Evolutionary conservation across 345 rosid species (phyloP), one percentile per base, ranked within the genome.

Genomic region (Citrus maxima): DNA sequence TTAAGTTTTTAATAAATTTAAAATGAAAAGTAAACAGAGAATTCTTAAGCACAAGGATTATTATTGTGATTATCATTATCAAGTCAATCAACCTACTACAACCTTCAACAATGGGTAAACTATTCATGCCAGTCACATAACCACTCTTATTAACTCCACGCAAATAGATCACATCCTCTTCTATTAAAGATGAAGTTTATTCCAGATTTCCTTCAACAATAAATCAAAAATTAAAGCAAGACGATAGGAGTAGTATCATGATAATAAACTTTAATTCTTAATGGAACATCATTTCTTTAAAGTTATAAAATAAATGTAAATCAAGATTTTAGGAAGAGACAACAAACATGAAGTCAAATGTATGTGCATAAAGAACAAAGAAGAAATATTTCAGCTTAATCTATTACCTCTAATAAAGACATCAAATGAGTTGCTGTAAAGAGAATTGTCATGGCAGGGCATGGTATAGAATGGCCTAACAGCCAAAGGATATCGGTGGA

Each of bases 391-490:
- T 56, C 59, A 28, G 42, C 9, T 1, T 65, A 18, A 34, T 28
- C 25, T 40, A 68, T 79, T 83, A 91, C 99, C 97, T 92, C 98
- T 84, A 79, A 96, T 88, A 76, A 96, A 96, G 80, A 96, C 98
- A 83, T 96, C 97, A 81, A 96, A 94, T 37, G 98, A 96, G 83
- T 94, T 94, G 46, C 95, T 91, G 87, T 93, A 96, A 22, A 75
- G 84, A 38, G 94, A 24, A 85, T 90, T 81, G 76, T 93, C 99
- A 19, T 84, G 84, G 84, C 97, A 93, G 27, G 97, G 91, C 99
- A 94, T 96, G 10, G 98, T 96, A 85, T 96, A 94, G 86, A 96
- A 96, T 61, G 97, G 98, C 84, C 97, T 90, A 27, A 90, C 94
- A 74, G 94, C 94, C 80, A 84, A 56, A 72, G 98, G 98, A 81